phyloP scores from a whole-genome alignment of 164 flowering plant genomes.

The Litsea cubeba region DNA sequence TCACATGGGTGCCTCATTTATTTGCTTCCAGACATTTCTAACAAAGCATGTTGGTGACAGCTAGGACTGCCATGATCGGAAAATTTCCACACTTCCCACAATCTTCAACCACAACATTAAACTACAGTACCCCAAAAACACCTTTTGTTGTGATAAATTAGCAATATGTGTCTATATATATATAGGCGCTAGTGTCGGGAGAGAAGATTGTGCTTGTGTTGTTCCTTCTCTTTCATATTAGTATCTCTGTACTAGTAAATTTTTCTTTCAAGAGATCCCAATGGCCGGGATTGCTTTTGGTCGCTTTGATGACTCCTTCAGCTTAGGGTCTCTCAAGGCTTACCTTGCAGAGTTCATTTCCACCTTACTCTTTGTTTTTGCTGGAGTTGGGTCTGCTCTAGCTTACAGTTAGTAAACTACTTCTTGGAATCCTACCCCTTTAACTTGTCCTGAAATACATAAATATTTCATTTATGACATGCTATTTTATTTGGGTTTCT shows the following conservation, averaged over 20 bases:
- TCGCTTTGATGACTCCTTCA: constrained; percentile 61
- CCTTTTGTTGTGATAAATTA: too few species aligned
- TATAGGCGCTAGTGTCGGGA: too few species aligned
- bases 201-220: too few species aligned
- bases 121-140: too few species aligned
- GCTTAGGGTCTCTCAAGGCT: constrained; percentile 58
- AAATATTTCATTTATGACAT: too few species aligned
- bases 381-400: constrained; percentile 84
- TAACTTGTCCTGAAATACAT: too few species aligned
- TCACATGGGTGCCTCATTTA: constrained; percentile 11
- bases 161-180: too few species aligned
- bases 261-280: neutral
- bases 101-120: neutral
- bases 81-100: neutral
- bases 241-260: neutral
- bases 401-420: constrained; percentile 51
- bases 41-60: constrained; percentile 1
- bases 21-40: constrained; percentile 12
- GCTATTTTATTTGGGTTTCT: too few species aligned
- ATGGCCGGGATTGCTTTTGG: constrained; percentile 75
- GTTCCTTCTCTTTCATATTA: too few species aligned
- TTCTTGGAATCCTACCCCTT: neutral
- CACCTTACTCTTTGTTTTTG: constrained; percentile 74
- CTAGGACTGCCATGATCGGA: constrained; percentile 1
- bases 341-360: constrained; percentile 86